Base-by-base conservation (phyloP, 2,329 filamentous ascomycete genomes). In the Achaetomium macrosporum region DNA sequence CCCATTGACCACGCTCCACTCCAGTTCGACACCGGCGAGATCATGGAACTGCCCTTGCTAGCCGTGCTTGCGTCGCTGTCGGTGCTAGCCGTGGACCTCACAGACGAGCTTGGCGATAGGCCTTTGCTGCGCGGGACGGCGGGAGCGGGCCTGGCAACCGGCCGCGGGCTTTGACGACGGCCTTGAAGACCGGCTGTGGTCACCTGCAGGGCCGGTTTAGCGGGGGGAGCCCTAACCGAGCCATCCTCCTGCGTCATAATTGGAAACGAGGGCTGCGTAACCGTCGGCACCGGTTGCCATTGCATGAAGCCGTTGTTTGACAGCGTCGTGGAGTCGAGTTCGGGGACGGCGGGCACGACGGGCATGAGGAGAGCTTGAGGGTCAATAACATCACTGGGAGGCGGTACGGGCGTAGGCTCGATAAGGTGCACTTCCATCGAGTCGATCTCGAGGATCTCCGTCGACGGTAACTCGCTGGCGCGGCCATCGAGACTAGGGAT, bases 381-480 rank as follows among this genome's bases (percentile, higher is more conserved):
- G 51, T 69, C 52, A 48, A 69, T 63, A n/a, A 58, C 62, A 13
- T 57, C 47, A 25, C 50, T 57, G 20, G 54, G 51, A 30, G 42
- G 40, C 13, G 59, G 49, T 35, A 45, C 25, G 17, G 55, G 13
- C 3, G 47, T 13, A 37, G 47, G 37, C 48, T 50, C 20, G 45
- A 53, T 10, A 19, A 43, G 15, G 42, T 42, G 16, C 30, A 77
- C 64, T 56, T 77, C 72, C 42, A 62, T 66, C 5, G 77, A 78
- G 62, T 78, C 77, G 54, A 79, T 72, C 59, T 81, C 78, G 54
- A 76, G 66, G 42, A 80, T 77, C 64, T 77, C 75, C 45, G 68
- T 76, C 6, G 74, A 72, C 16, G 70, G 72, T 15, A 81, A 66
- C 62, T 81, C 78, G 47, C 67, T 65, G 29, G 57, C 46, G 20